Evolutionary conservation across 805 yeast genomes (phyloP), one percentile per base, ranked within the genome.

Genomic region (Zygosaccharomyces rouxii): DNA sequence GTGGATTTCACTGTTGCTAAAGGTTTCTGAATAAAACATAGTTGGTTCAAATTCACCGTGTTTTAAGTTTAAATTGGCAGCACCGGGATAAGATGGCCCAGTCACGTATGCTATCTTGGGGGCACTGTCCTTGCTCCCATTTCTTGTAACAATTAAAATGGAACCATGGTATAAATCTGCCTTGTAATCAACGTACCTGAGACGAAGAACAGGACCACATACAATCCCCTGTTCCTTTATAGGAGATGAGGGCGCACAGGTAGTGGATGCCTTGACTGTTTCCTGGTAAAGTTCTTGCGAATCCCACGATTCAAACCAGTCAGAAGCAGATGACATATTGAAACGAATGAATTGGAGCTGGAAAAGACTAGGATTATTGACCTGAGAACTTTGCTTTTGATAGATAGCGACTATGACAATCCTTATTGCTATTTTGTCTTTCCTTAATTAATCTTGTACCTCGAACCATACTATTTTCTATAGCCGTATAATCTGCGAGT

Each of bases 161-260:
- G 86, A 71, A 3, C 84, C 97, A 23, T 89, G 67, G 70, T 89
- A 90, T 38, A 77, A 70, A 23, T 63, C 55, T 6, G 69, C 41
- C 3, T 71, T 69, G 11, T 74, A 68, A 54, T 86, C 89, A 41
- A 84, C 78, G 5, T 84, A 89, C 50, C 80, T 69, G 42, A 84
- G 76, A 49, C 94, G 73, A 42, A 90, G 67, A 26, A 83, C 71
- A 0, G 98, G 98, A 1, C 98, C 98, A 62, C 87, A 82, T 2
- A 63, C 59, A 13, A 66, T 72, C 13, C 69, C 64, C 9, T 22
- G 3, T 0, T 46, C 43, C 4, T 35, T 41, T 21, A 58, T 53
- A 3, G 66, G 64, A 2, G 67, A 58, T 2, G 44, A 44, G 4
- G 51, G 54, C 9, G 43, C 50, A 42, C 63, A 57, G 13, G 52